Base-by-base conservation (phyloP, 805 yeast species). In the Nakazawaea anatomiae region DNA sequence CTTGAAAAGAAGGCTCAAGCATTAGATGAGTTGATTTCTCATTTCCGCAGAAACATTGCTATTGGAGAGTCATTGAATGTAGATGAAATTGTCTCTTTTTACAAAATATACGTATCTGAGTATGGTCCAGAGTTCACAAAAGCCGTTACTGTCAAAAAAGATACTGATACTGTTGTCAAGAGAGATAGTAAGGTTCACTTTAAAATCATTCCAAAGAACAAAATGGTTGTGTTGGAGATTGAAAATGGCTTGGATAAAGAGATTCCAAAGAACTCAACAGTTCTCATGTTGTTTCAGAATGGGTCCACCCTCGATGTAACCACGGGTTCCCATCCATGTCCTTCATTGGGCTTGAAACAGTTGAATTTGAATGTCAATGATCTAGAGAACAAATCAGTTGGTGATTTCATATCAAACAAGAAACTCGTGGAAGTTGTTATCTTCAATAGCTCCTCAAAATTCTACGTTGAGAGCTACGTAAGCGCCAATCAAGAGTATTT, bases 301-400 rank as follows among this genome's bases (percentile, higher is more conserved):
- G 47, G 47, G 6, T n/a, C 36, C 7, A 39, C 35, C 25, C 36
- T 46, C 1, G 46, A 51, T 34, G 11, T 46, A 18, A 25, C 42
- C 3, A 30, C 47, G 3, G 50, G 47, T 6, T 43, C 51, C 9
- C 50, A 47, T 25, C 32, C 52, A n/a, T 51, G 47, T 39, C 27
- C 38, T 35, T 31, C 46, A 25, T 27, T 12, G 11, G 12, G 42
- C 9, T 5, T 27, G 11, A 49, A 44, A 38, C 29, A 29, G 8
- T 44, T 44, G 36, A 44, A 39, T 11, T 31, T 49, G 14, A 44
- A 49, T 28, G 8, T 44, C 9, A 39, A 14, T 25, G 44, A 39
- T 5, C 39, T 7, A n/a, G 11, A 18, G 18, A 38, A 39, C n/a
- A 30, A 30, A 14, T 12, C 45, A 32, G 30, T 44, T 27, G 45